A percentile compares a stretch with the other conserved stretches of the same genome.
These are phyloP conservation scores for Casuarina equisetifolia DNA, from an alignment of 306 rosid genomes.

Conservation along the genomic window DNA sequence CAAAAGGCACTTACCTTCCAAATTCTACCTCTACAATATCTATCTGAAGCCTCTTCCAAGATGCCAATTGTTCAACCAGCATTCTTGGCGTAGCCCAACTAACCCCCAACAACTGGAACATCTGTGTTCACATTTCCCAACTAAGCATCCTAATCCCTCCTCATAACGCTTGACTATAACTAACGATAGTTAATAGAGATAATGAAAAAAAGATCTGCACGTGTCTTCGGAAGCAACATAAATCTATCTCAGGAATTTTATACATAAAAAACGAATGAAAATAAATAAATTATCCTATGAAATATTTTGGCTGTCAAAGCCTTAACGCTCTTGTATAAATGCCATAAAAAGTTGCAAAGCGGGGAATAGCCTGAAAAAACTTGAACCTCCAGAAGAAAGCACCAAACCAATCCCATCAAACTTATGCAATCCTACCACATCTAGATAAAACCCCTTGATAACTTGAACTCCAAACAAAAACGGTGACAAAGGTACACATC, in stretches of 20 bases:
- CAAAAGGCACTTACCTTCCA: neutral
- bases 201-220: neutral
- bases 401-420: neutral
- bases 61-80: neutral
- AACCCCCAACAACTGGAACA: neutral
- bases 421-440: constrained; percentile 7
- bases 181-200: neutral
- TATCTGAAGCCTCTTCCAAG: neutral
- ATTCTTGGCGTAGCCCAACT: neutral
- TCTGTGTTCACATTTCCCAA: neutral
- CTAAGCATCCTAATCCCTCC: neutral
- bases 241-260: neutral
- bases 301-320: neutral
- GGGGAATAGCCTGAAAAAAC: neutral
- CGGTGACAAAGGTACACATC: neutral
- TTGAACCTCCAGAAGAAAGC: neutral
- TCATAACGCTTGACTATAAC: neutral
- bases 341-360: neutral
- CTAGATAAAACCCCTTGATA: neutral
- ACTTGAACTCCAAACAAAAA: neutral
- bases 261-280: neutral
- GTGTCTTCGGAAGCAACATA: neutral
- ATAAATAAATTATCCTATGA: neutral
- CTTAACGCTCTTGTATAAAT: neutral
- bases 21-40: neutral